Base-by-base conservation (phyloP, 2,329 filamentous ascomycete genomes). In the Aphanocladium album region DNA sequence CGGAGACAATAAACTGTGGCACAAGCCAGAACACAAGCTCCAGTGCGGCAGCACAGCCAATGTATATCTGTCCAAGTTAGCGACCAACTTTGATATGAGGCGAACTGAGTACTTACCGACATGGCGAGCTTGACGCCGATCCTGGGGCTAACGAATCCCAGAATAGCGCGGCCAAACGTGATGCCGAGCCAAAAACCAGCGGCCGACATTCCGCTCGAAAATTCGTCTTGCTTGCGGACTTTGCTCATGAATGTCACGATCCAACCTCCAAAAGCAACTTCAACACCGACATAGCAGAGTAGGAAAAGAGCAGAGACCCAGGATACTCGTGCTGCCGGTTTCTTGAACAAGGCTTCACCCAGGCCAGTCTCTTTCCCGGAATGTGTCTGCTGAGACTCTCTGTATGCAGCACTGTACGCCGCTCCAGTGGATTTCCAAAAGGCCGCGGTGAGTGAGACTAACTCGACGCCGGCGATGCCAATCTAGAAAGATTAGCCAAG, bases 111-210 rank as follows among this genome's bases (percentile, higher is more conserved):
- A 57, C 60, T 45, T 49, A 71, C 53, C 19, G 78, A 68, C 30
- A 88, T 80, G 16, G 86, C 81, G 17, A 81, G 67, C 69, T 88
- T 90, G 73, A 93, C 89, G 0, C 90, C 90, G 14, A 91, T 75
- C 2, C 78, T 74, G 0, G 88, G 85, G 0, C 90, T 93, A 0
- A 93, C 79, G 64, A 93, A 92, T 0, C 89, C 89, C 5, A 95
- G 74, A 0, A 88, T 71, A 2, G 91, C 75, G 3, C 90, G 79
- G 0, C 90, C 90, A 1, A 90, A 73, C 0, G 90, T 90, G 63
- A 95, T 80, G 0, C 90, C 90, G 21, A 91, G 80, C 90, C 90
- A 95, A 73, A 92, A 93, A 0, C 89, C 90, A 1, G 89, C 91
- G 0, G 87, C 86, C 0, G 86, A 86, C 79, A 93, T 89, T 11